Percentiles rank a stretch among this genome's conserved stretches.
Evolutionary conservation across 176 grass and related monocot species (phyloP).

Genomic region (Hsuehochloa calcarea): DNA sequence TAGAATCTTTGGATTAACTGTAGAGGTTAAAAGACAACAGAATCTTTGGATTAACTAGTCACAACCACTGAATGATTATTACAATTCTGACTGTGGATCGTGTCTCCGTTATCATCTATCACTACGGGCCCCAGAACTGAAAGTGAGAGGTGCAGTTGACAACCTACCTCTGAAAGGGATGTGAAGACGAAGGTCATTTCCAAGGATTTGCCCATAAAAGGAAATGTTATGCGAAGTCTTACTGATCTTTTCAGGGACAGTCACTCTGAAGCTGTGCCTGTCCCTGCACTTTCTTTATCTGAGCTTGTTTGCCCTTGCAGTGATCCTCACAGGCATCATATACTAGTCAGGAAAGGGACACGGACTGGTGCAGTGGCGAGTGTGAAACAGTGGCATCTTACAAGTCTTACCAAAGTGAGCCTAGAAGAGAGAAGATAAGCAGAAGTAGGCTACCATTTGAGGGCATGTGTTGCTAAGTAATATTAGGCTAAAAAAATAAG

Average conservation of each 20-base stretch:
- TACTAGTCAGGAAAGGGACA: neutral
- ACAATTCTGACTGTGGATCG: neutral
- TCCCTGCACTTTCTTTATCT: neutral
- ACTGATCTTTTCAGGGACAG: neutral
- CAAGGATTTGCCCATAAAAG: conserved; percentile 15
- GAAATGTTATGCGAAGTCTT: neutral
- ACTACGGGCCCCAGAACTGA: neutral
- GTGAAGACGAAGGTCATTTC: conserved; percentile 5
- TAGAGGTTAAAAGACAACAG: neutral
- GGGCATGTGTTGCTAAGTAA: neutral
- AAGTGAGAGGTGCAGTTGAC: conserved; percentile 7
- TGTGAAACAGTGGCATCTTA: neutral
- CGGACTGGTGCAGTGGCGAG: neutral
- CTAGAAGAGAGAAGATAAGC: neutral
- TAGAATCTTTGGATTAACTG: neutral
- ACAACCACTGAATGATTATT: neutral
- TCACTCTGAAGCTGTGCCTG: neutral
- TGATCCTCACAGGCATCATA: neutral
- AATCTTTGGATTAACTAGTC: neutral
- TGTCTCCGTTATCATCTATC: neutral
- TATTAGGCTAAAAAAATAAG: neutral
- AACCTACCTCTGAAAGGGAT: conserved; percentile 16
- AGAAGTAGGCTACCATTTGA: neutral
- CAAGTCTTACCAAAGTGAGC: neutral
- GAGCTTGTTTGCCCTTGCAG: conserved; percentile 27